Evolutionary conservation across 352 stramenopile genomes (phyloP).

Genomic region (Globisporangium camurandrum): DNA sequence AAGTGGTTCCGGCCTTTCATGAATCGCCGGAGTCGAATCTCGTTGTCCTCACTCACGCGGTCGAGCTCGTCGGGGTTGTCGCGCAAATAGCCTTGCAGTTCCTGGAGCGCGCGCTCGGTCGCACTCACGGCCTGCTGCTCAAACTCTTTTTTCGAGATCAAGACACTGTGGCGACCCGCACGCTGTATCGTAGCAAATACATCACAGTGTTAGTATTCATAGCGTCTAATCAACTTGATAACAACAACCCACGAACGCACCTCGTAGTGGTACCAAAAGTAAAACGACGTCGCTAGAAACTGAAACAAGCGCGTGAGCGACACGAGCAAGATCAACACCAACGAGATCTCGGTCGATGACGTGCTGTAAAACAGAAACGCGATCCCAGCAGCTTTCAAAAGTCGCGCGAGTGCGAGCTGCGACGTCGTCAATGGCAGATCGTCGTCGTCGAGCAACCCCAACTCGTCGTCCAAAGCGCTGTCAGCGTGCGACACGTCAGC

Average conservation of each 20-base stretch:
- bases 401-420: constrained; percentile 52
- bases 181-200: constrained; percentile 4
- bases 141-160: constrained; percentile 75
- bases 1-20: constrained; percentile 70
- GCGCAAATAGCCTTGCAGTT: constrained; percentile 57
- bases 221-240: neutral
- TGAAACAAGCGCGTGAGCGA: constrained; percentile 66
- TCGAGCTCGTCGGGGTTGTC: constrained; percentile 68
- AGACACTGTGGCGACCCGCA: constrained; percentile 41
- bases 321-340: constrained; percentile 61
- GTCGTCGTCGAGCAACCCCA: constrained; percentile 62
- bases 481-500: constrained; percentile 58
- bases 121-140: constrained; percentile 54
- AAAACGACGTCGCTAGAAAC: constrained; percentile 54
- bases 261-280: constrained; percentile 85
- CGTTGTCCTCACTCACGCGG: constrained; percentile 73
- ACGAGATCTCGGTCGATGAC: constrained; percentile 66
- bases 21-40: constrained; percentile 75
- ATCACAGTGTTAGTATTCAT: no score
- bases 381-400: constrained; percentile 51
- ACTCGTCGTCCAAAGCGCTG: constrained; percentile 65
- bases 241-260: constrained; percentile 7
- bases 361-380: constrained; percentile 77
- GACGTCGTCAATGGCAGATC: constrained; percentile 52
- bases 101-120: constrained; percentile 66